Conservation (phyloP, 2,329 filamentous ascomycete genomes). For the Ustulina deusta region DNA sequence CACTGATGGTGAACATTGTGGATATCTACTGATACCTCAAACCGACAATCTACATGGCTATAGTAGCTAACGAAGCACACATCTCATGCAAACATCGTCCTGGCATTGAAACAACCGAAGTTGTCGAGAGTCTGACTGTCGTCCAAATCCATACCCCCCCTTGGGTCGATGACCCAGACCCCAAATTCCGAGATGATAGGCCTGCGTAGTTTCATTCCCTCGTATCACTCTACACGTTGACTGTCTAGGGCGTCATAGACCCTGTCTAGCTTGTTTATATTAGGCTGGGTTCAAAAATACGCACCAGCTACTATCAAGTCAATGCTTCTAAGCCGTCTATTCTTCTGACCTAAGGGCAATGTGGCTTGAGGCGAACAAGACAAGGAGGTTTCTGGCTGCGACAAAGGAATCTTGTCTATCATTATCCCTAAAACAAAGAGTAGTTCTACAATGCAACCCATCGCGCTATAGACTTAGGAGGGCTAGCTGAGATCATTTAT, state of each 20-base stretch:
- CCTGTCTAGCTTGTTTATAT: background rate
- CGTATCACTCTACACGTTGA: background rate
- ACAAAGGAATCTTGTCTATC: background rate
- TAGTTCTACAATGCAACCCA: background rate
- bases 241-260: background rate
- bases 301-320: background rate
- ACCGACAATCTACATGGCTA: background rate
- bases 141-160: background rate
- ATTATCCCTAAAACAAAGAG: background rate
- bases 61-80: background rate
- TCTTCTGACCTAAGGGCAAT: background rate
- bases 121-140: background rate
- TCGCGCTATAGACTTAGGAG: background rate
- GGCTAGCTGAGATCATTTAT: background rate
- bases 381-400: background rate
- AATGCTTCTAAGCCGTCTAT: background rate
- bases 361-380: background rate
- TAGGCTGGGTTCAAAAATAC: conserved; percentile 1
- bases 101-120: background rate
- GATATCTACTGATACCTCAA: background rate
- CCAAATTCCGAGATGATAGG: background rate
- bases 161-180: background rate
- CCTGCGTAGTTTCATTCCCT: background rate
- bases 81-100: background rate
- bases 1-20: background rate